Evolutionary conservation across 129 eudicot genomes (phyloP).

Genomic region (Escallonia herrerae): DNA sequence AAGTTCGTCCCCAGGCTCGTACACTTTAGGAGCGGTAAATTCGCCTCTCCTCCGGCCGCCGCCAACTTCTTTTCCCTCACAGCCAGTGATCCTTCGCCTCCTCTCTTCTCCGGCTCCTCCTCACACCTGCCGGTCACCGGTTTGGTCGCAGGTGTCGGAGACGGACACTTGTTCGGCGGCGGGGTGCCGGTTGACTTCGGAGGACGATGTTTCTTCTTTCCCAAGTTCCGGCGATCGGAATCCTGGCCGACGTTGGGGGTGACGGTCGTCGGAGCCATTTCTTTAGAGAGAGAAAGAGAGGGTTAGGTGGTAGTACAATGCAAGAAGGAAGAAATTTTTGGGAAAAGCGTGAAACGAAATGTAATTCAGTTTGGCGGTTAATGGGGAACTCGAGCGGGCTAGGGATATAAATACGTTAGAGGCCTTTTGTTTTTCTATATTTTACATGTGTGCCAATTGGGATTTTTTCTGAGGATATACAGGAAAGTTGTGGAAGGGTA

Average conservation of each 20-base stretch:
- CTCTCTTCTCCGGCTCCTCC: background rate
- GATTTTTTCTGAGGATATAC: background rate
- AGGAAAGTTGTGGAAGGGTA: background rate
- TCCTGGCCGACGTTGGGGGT: background rate
- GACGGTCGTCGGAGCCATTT: background rate
- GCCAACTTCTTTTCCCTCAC: background rate
- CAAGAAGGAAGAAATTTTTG: background rate
- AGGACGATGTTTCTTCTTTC: background rate
- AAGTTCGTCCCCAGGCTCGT: slow-evolving; percentile 32
- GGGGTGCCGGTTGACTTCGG: background rate
- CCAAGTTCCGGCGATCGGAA: background rate
- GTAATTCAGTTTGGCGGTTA: slow-evolving; percentile 1
- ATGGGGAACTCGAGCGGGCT: background rate
- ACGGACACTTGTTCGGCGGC: background rate
- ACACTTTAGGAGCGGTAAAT: slow-evolving; percentile 23
- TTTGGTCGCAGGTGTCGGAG: background rate
- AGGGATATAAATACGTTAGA: too few relatives aligned
- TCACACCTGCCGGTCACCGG: background rate
- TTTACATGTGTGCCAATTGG: background rate
- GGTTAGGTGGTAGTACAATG: background rate
- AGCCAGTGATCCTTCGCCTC: background rate
- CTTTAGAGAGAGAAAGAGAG: background rate
- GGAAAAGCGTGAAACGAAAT: background rate
- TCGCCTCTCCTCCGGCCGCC: background rate
- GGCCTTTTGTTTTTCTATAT: background rate